Conservation (phyloP, 495 filamentous ascomycete genomes). For the Parmelia sp. region DNA sequence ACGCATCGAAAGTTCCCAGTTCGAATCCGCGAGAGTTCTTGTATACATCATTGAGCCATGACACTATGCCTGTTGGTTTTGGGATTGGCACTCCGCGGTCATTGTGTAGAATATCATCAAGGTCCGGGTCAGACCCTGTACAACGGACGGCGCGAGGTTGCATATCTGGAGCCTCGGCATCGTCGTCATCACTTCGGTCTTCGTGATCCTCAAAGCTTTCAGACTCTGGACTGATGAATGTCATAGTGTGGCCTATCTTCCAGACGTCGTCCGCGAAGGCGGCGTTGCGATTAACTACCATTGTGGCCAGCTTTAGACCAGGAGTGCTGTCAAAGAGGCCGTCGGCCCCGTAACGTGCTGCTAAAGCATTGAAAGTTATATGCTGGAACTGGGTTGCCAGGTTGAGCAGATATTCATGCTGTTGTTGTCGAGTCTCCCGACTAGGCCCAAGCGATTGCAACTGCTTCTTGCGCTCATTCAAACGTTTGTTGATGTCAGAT, state of each 20-base stretch:
- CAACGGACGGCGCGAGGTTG: neutral
- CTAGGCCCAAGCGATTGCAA: slow-evolving; percentile 39
- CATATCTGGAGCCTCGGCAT: slow-evolving; percentile 29
- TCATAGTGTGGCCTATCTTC: slow-evolving; percentile 37
- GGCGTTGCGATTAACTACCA: slow-evolving; percentile 37
- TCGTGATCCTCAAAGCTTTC: slow-evolving; percentile 1
- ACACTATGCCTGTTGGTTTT: slow-evolving; percentile 23
- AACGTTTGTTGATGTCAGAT: slow-evolving; percentile 38
- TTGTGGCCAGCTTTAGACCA: slow-evolving; percentile 40
- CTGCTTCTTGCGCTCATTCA: slow-evolving; percentile 30
- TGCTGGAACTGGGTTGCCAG: slow-evolving; percentile 41
- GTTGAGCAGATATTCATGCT: slow-evolving; percentile 38
- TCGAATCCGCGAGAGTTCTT: slow-evolving; percentile 34
- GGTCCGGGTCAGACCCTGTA: slow-evolving; percentile 12
- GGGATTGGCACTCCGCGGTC: slow-evolving; percentile 7
- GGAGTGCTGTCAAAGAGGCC: slow-evolving; percentile 34
- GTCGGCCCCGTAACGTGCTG: slow-evolving; percentile 38
- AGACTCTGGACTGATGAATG: neutral
- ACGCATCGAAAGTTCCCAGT: slow-evolving; percentile 36
- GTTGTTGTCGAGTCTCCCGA: slow-evolving; percentile 37
- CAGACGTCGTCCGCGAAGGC: slow-evolving; percentile 38
- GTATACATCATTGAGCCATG: slow-evolving; percentile 33
- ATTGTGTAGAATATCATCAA: slow-evolving; percentile 30
- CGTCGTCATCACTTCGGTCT: slow-evolving; percentile 13
- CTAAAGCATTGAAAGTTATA: slow-evolving; percentile 34